Base-by-base conservation (phyloP, 176 grass and related monocot species). In the bread wheat (Triticum aestivum) region DNA sequence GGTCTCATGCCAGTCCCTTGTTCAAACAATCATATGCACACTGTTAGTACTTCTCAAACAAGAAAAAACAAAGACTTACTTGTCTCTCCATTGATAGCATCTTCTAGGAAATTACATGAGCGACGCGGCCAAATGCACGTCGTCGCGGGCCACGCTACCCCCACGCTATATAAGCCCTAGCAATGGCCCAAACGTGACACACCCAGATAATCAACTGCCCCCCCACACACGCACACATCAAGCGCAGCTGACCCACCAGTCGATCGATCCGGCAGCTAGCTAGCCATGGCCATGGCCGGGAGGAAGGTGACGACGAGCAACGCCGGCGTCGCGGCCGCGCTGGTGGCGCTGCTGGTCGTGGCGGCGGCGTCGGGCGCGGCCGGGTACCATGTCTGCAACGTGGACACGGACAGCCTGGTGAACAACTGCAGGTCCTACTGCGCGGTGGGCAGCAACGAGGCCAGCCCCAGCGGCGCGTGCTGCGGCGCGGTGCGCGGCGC, bases 141-240 rank as follows among this genome's bases (percentile, higher is more conserved):
- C 26, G 51, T 81, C 88, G 82, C 88, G 88, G 69, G 62, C 58
- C 11, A 12, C 45, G 8, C 2, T 39, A 68, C 38, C 32, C 83
- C 56, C 68, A 20, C 77, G 9, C 83, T 82, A 90, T 90, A 90
- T 49, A 86, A 77, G 27, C 27, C 74, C 68, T 32, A 56, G 47
- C 47, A 47, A 52, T 20, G 21, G 49, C 14, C 74, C 9, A 77
- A 77, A 77, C 47, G 9, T 77, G 74, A 77, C 74, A 77, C 74
- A 33, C 26, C 9, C 49, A 75, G 24, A 75, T 14, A 75, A 51
- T 2, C 39, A 69, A 32, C 32, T 9, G 18, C 9, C 9, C 9
- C 9, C 32, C 2, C 37, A 73, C 69, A 23, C 69, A 33, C 69
- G 37, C 71, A 45, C 70, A 44, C 11, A 74, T 71, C 72, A 49